Base-by-base conservation (phyloP, 2,329 filamentous ascomycete species). In the Clathrospora elynae region DNA sequence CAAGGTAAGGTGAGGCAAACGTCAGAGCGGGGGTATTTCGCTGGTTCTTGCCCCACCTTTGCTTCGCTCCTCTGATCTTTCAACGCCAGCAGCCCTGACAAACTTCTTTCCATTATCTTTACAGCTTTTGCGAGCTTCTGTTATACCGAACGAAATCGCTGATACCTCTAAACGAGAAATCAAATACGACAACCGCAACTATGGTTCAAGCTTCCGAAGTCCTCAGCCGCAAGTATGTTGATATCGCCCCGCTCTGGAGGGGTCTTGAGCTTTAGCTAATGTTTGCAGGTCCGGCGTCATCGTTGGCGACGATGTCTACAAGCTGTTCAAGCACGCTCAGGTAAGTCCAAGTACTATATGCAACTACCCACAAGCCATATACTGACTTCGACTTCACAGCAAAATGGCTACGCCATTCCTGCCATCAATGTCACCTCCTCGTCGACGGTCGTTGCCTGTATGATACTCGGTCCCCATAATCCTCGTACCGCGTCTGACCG, bases 401-500 rank as follows among this genome's bases (percentile, higher is more conserved):
- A 46, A 5, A 29, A 34, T 18, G 35, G 50, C 35, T 61, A 61
- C 32, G 66, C 66, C 49, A 70, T 69, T 38, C 67, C 67, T 33
- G 66, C 67, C 53, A 67, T 70, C 58, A 64, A 66, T 50, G 62
- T 95, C 69, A 97, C 92, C 63, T 95, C 90, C 28, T 95, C 88
- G 51, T 96, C 90, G 53, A 90, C 87, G 52, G 86, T 84, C 53
- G 86, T 96, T 22, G 61, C 63, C 12, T 51, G 54, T 53, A 36
- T 40, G 48, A 40, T 13, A n/a, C 8, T 22, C 30, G 10, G 30
- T 22, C 14, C 8, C 6, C 8, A 8, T 6, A 17, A 10, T 10
- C 13, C 10, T 26, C 19, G n/a, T 8, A 13, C 3, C 23, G 16
- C 9, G 23, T 30, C 43, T 54, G 24, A 50, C 37, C 14, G 5